These are phyloP conservation scores for Pulveroboletus frians DNA, from an alignment of 768 basidiomycete species.

Conservation along the genomic window DNA sequence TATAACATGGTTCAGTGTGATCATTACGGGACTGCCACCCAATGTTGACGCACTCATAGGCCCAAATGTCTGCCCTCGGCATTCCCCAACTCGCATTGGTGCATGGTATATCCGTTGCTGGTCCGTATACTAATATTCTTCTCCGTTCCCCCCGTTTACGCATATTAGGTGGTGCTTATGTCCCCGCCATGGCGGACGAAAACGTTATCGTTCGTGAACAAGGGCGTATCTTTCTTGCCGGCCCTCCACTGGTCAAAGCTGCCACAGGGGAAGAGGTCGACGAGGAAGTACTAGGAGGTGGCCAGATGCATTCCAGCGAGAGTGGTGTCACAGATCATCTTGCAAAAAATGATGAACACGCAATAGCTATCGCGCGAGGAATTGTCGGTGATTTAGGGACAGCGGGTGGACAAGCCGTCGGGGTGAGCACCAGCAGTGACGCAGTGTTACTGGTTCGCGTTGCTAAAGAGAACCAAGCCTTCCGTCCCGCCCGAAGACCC, in stretches of 20 bases:
- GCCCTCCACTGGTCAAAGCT: slow-evolving; percentile 91
- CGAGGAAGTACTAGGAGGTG: slow-evolving; percentile 88
- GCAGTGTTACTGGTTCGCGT: background rate
- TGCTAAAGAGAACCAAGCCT: slow-evolving; percentile 40
- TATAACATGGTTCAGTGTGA: slow-evolving; percentile 76
- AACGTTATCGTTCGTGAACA: slow-evolving; percentile 88
- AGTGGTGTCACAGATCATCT: slow-evolving; percentile 90
- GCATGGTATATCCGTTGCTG: slow-evolving; percentile 92
- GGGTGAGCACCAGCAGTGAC: slow-evolving; percentile 39
- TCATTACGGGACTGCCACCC: background rate
- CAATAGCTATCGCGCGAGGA: slow-evolving; percentile 70
- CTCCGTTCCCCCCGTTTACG: slow-evolving; percentile 3
- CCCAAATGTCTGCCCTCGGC: slow-evolving; percentile 87
- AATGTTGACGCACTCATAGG: slow-evolving; percentile 40
- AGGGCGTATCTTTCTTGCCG: slow-evolving; percentile 90
- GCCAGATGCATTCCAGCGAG: slow-evolving; percentile 86
- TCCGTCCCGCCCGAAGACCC: slow-evolving; percentile 61
- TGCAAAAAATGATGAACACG: slow-evolving; percentile 81
- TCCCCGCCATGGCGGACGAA: slow-evolving; percentile 95
- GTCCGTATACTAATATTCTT: slow-evolving; percentile 26
- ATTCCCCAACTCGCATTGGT: slow-evolving; percentile 92
- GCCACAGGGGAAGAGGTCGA: slow-evolving; percentile 92
- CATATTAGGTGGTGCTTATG: slow-evolving; percentile 75
- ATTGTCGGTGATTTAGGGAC: slow-evolving; percentile 75
- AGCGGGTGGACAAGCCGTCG: slow-evolving; percentile 45